These are phyloP conservation scores for Phytopythium ostracodes DNA, from an alignment of 352 stramenopile species.

Conservation along the genomic window DNA sequence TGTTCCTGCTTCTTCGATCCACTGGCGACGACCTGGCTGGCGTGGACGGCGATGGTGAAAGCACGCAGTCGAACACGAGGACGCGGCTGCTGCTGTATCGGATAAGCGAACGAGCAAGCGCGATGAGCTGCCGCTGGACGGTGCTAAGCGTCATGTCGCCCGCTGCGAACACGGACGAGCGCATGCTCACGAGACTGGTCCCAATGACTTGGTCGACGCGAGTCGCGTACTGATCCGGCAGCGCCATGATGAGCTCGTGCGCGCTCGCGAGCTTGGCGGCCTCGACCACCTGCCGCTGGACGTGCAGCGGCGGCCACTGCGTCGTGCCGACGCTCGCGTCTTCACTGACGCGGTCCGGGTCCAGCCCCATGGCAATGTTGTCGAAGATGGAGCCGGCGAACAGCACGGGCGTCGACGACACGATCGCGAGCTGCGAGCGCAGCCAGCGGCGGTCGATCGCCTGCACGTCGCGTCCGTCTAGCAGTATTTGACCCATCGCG, in stretches of 20 bases:
- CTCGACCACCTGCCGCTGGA: conserved; percentile 73
- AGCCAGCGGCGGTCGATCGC: conserved; percentile 28
- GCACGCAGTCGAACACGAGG: conserved; percentile 6
- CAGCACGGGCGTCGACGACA: conserved; percentile 28
- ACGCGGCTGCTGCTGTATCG: conserved; percentile 10
- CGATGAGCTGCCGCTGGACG: conserved; percentile 88
- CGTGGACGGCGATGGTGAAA: not conserved
- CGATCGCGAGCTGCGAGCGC: conserved; percentile 35
- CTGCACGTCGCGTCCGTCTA: conserved; percentile 35
- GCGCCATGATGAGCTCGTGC: conserved; percentile 61
- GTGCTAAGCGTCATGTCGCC: conserved; percentile 84
- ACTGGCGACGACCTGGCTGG: not conserved
- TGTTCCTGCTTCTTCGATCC: not conserved
- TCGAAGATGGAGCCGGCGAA: conserved; percentile 46
- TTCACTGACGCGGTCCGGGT: conserved; percentile 10
- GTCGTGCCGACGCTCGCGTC: conserved; percentile 27
- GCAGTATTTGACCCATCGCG: conserved; percentile 22
- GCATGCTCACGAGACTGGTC: conserved; percentile 20
- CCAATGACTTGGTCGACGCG: conserved; percentile 41
- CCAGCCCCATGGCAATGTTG: conserved; percentile 46
- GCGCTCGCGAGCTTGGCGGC: conserved; percentile 33
- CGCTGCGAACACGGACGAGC: conserved; percentile 38
- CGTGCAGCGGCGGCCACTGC: conserved; percentile 12
- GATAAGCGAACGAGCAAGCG: conserved; percentile 36
- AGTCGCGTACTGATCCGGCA: conserved; percentile 82